A percentile compares a stretch with the other conserved stretches of the same genome.
These are phyloP conservation scores for Lasiosphaeria hispida DNA, from an alignment of 495 filamentous ascomycete species.

Conservation along the genomic window DNA sequence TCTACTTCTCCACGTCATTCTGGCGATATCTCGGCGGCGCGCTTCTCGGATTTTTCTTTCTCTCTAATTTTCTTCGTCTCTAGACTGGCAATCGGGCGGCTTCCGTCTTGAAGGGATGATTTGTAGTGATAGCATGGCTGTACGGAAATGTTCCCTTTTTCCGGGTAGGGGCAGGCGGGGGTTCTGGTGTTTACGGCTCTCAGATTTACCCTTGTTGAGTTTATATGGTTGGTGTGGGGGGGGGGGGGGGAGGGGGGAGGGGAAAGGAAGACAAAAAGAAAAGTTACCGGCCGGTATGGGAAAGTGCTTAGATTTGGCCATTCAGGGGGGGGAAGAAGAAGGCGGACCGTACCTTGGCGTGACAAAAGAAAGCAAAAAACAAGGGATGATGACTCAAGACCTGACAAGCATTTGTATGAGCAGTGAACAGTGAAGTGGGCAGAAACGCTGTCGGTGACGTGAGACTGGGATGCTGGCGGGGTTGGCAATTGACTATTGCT, in stretches of 20 bases:
- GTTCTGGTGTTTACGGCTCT: background rate
- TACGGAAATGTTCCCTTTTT: background rate
- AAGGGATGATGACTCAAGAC: background rate
- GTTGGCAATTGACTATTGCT: no score
- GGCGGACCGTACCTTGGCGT: background rate
- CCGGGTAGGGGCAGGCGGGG: background rate
- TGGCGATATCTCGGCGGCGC: background rate
- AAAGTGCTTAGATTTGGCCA: slow-evolving; percentile 3
- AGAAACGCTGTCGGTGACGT: no score
- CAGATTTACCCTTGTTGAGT: slow-evolving; percentile 1
- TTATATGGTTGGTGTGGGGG: slow-evolving; percentile 10
- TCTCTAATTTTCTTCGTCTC: slow-evolving; percentile 1
- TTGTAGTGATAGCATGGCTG: slow-evolving; percentile 11
- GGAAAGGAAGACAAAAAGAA: slow-evolving; percentile 13
- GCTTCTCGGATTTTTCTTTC: slow-evolving; percentile 6
- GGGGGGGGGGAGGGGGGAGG: background rate
- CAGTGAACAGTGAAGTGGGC: no score
- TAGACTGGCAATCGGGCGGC: slow-evolving; percentile 14
- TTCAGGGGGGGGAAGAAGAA: background rate
- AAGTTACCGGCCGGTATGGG: slow-evolving; percentile 5
- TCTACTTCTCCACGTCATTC: slow-evolving; percentile 8
- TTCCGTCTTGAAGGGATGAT: background rate
- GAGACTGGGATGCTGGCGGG: no score
- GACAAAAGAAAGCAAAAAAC: slow-evolving; percentile 11
- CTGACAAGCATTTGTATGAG: no score